Percentiles rank a stretch among this genome's conserved stretches.
Evolutionary conservation across 1,284 basidiomycete genomes (phyloP).

Genomic region (Retiboletus fuscus): DNA sequence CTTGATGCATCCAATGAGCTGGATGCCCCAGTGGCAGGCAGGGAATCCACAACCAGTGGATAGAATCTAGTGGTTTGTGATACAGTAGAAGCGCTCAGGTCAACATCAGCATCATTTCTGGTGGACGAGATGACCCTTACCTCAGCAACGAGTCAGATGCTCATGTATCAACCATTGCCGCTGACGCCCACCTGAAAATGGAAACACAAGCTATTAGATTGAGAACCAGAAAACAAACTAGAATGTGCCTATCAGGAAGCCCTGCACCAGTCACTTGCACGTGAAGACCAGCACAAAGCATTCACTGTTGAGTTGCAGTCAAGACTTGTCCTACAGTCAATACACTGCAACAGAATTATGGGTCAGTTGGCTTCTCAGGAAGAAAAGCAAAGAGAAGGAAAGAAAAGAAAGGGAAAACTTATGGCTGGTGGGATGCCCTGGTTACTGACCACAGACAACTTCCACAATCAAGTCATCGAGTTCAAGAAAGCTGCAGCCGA

Average conservation of each 20-base stretch:
- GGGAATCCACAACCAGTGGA: too few species aligned
- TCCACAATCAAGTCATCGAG: neutral
- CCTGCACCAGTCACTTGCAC: neutral
- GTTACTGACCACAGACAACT: neutral
- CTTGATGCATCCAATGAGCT: too few species aligned
- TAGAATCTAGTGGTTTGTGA: neutral
- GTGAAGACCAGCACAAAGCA: neutral
- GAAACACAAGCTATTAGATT: too few species aligned
- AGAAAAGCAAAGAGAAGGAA: neutral
- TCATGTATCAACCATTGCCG: neutral
- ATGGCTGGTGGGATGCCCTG: neutral
- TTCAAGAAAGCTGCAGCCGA: neutral
- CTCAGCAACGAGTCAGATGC: neutral
- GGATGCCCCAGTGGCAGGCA: too few species aligned
- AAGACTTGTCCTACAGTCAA: neutral
- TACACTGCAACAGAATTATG: neutral
- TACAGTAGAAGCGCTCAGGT: neutral
- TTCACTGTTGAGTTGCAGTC: neutral
- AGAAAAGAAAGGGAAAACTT: conserved; percentile 3
- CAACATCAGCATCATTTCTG: neutral
- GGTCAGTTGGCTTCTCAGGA: neutral
- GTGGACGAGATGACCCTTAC: too few species aligned
- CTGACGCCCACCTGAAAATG: too few species aligned
- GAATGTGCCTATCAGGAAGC: neutral
- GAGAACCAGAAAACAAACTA: too few species aligned